These are phyloP conservation scores for Peterozyma toletana DNA, from an alignment of 805 yeast species.

Conservation along the genomic window DNA sequence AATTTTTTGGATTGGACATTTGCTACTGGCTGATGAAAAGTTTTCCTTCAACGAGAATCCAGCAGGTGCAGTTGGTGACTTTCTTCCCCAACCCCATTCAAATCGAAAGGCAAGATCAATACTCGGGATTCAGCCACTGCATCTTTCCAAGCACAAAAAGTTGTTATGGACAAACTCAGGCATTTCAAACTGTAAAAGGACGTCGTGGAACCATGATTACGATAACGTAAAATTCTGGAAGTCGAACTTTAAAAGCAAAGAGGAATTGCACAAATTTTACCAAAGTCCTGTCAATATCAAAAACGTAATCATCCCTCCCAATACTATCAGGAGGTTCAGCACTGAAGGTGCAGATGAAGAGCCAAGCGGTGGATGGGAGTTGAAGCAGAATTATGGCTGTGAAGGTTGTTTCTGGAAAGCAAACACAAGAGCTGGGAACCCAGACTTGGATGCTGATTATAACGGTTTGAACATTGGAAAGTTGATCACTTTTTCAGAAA, in stretches of 20 bases:
- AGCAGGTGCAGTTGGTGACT: slow-evolving; percentile 51
- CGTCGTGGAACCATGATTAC: slow-evolving; percentile 30
- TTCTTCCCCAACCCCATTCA: slow-evolving; percentile 18
- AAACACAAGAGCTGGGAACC: no score
- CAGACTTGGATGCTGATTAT: no score
- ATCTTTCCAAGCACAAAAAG: slow-evolving; percentile 43
- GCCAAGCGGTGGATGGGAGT: slow-evolving; percentile 48
- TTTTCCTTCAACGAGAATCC: slow-evolving; percentile 42
- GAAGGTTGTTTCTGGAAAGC: slow-evolving; percentile 57
- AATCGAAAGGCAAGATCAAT: slow-evolving; percentile 1
- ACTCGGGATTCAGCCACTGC: slow-evolving; percentile 43
- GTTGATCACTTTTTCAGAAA: no score
- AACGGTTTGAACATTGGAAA: no score
- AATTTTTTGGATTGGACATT: slow-evolving; percentile 65
- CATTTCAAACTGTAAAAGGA: slow-evolving; percentile 47
- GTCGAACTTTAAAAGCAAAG: slow-evolving; percentile 11
- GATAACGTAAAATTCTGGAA: slow-evolving; percentile 20
- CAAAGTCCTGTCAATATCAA: slow-evolving; percentile 31
- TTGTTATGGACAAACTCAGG: slow-evolving; percentile 73
- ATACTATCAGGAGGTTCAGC: slow-evolving; percentile 31
- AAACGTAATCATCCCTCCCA: slow-evolving; percentile 41
- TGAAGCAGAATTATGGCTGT: slow-evolving; percentile 39
- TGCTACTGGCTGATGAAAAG: slow-evolving; percentile 46
- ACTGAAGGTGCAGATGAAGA: slow-evolving; percentile 29
- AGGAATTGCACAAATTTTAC: slow-evolving; percentile 26